Evolutionary conservation across 495 filamentous ascomycete genomes (phyloP).

Genomic region (Hypomontagnella monticulosa): DNA sequence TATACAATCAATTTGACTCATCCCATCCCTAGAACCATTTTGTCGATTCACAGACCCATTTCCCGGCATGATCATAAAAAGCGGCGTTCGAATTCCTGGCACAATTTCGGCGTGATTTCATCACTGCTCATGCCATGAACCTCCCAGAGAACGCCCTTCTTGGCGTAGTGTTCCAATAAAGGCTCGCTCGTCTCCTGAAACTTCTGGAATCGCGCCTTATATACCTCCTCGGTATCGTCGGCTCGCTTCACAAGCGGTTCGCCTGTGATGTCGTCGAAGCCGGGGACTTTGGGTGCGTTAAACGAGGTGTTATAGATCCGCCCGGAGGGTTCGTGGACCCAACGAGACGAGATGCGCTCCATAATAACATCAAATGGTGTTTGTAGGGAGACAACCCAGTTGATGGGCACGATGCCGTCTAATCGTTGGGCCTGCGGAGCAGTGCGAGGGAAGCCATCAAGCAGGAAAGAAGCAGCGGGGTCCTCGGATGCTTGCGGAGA

Average conservation of each 20-base stretch:
- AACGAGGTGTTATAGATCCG: constrained; percentile 94
- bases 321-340: constrained; percentile 93
- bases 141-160: constrained; percentile 85
- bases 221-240: constrained; percentile 89
- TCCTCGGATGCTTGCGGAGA: constrained; percentile 66
- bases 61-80: constrained; percentile 61
- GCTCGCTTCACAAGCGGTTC: constrained; percentile 82
- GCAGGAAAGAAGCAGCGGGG: constrained; percentile 86
- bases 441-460: constrained; percentile 96
- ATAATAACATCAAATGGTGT: constrained; percentile 82
- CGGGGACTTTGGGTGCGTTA: constrained; percentile 81
- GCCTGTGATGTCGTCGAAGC: constrained; percentile 90
- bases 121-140: constrained; percentile 89
- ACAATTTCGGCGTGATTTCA: constrained; percentile 89
- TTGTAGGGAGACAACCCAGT: constrained; percentile 78
- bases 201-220: constrained; percentile 77
- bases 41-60: background rate
- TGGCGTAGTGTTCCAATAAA: constrained; percentile 87
- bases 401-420: constrained; percentile 85
- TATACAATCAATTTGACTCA: constrained; percentile 22
- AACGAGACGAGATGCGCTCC: constrained; percentile 86
- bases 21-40: background rate
- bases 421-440: constrained; percentile 78
- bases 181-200: constrained; percentile 89
- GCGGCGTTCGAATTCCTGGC: constrained; percentile 77